Conservation (phyloP, 768 basidiomycete genomes). For the Harrya chromipes region DNA sequence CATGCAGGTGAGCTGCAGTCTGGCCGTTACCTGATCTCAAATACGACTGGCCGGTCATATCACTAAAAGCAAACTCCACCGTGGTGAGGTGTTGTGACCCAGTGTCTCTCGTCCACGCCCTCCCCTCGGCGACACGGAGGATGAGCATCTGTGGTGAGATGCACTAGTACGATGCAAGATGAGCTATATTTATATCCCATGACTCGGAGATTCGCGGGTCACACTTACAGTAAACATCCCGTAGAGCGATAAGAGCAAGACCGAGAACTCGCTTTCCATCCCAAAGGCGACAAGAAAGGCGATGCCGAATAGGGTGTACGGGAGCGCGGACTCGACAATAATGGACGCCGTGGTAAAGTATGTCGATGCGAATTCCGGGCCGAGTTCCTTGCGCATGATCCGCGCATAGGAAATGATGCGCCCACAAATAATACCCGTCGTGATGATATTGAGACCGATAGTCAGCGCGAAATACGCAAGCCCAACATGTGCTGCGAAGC, state of each 20-base stretch:
- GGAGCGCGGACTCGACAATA: constrained; percentile 16
- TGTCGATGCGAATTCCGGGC: background rate
- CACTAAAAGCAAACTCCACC: background rate
- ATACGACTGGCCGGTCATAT: too few species aligned
- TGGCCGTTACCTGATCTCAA: too few species aligned
- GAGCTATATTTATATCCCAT: too few species aligned
- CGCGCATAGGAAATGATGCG: constrained; percentile 12
- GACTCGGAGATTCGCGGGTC: too few species aligned
- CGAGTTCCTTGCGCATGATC: background rate
- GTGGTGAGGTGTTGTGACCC: background rate
- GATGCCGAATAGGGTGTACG: constrained; percentile 12
- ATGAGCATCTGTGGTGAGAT: constrained; percentile 16
- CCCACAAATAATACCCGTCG: constrained; percentile 10
- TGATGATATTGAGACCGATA: constrained; percentile 11
- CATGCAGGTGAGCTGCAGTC: too few species aligned
- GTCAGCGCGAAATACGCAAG: constrained; percentile 9
- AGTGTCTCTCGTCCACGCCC: constrained; percentile 5
- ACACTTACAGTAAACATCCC: constrained; percentile 11
- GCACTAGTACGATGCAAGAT: background rate
- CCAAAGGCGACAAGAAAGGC: constrained; percentile 11
- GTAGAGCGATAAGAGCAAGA: constrained; percentile 15
- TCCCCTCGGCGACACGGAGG: constrained; percentile 10
- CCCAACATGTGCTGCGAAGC: constrained; percentile 9
- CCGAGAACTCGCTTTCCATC: constrained; percentile 3
- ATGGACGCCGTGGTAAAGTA: constrained; percentile 7